phyloP scores from a whole-genome alignment of 2,329 filamentous ascomycete species.

The Aspergillus caelatus region DNA sequence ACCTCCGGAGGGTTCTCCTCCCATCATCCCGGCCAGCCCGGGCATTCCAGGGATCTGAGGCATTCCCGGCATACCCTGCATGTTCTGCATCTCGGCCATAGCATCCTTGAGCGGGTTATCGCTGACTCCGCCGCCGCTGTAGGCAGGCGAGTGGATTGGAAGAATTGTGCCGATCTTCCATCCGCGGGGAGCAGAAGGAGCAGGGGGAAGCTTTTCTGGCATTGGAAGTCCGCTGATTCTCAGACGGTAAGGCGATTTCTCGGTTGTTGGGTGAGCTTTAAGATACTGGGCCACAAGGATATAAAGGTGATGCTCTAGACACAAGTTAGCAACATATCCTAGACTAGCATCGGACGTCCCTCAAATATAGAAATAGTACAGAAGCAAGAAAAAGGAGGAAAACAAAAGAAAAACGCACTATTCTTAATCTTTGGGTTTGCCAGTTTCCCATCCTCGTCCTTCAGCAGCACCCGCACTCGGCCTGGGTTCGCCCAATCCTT shows the following conservation, averaged over 20 bases:
- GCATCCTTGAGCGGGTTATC: constrained; percentile 96
- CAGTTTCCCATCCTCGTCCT: constrained; percentile 53
- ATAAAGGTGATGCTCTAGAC: constrained; percentile 78
- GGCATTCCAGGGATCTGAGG: constrained; percentile 50
- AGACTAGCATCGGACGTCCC: neutral
- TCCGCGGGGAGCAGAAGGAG: constrained; percentile 76
- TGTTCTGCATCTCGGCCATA: constrained; percentile 84
- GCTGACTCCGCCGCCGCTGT: constrained; percentile 89
- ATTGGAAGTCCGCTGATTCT: constrained; percentile 74
- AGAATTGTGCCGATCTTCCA: constrained; percentile 88
- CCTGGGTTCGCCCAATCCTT: constrained; percentile 98
- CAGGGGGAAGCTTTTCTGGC: constrained; percentile 68
- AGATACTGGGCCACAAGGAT: constrained; percentile 77
- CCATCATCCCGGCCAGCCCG: constrained; percentile 59
- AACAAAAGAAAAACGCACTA: constrained; percentile 51
- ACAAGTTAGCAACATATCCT: neutral
- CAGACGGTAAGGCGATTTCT: constrained; percentile 69
- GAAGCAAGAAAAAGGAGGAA: neutral
- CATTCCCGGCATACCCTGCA: constrained; percentile 47
- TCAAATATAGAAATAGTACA: too few relatives aligned
- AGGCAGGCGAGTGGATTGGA: constrained; percentile 83
- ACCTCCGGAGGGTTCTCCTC: constrained; percentile 31
- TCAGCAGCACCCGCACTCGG: constrained; percentile 77
- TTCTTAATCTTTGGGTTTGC: constrained; percentile 62
- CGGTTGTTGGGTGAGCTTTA: constrained; percentile 74